Conservation (phyloP, 192 early-diverging fungal genomes). For the Podochytrium sp. region DNA sequence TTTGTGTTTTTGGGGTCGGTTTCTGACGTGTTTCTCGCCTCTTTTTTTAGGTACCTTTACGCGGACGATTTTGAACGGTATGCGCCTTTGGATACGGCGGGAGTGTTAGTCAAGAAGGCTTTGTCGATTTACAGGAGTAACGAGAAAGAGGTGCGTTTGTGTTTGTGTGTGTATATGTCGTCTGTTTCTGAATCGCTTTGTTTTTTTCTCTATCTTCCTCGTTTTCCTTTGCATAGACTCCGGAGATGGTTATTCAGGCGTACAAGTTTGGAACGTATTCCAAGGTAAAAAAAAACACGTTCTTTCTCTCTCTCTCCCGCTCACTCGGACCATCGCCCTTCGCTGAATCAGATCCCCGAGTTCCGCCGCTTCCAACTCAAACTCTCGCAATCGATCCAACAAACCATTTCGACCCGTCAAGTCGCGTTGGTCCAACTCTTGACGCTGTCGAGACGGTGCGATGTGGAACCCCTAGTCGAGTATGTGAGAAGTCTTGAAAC, state of each 20-base stretch:
- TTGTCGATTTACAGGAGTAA: slow-evolving; percentile 79
- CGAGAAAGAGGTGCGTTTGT: slow-evolving; percentile 64
- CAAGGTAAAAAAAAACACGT: slow-evolving; percentile 55
- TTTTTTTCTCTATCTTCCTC: no score
- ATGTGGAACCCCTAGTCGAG: neutral
- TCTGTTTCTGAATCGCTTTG: neutral
- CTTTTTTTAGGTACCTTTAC: slow-evolving; percentile 60
- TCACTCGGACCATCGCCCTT: neutral
- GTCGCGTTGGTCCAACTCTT: slow-evolving; percentile 30
- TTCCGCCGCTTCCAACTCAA: slow-evolving; percentile 80
- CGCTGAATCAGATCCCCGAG: slow-evolving; percentile 70
- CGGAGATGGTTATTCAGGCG: slow-evolving; percentile 84
- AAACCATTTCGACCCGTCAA: slow-evolving; percentile 67
- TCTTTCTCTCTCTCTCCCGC: neutral
- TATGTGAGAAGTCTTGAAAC: neutral
- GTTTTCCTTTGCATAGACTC: slow-evolving; percentile 55
- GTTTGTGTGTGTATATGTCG: neutral
- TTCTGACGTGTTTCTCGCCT: neutral
- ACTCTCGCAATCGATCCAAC: slow-evolving; percentile 76
- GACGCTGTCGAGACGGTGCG: neutral
- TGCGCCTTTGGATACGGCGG: slow-evolving; percentile 55
- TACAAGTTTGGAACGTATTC: slow-evolving; percentile 86
- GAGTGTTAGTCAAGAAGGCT: slow-evolving; percentile 59
- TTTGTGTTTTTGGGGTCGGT: neutral
- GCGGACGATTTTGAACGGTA: slow-evolving; percentile 61